Percentiles rank a stretch among this genome's conserved stretches.
Evolutionary conservation across 2,329 filamentous ascomycete genomes (phyloP).

Genomic region (Myriosclerotinia curreyana): DNA sequence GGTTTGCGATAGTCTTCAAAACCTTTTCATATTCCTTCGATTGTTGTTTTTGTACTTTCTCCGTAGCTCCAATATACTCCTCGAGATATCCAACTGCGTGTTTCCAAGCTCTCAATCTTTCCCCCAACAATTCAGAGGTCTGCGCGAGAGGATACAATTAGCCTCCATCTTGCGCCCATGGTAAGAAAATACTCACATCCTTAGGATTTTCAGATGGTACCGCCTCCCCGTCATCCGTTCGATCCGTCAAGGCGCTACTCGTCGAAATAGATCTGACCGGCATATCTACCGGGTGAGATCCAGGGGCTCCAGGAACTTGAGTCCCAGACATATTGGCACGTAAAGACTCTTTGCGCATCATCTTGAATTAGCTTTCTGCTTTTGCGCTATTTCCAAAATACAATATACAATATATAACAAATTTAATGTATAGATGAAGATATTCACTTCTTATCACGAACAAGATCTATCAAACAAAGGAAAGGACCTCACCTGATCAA

Average conservation of each 20-base stretch:
- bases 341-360: constrained; percentile 31
- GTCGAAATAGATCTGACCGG: constrained; percentile 34
- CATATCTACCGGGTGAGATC: constrained; percentile 33
- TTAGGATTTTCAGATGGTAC: constrained; percentile 36
- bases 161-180: not conserved
- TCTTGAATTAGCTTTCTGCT: constrained; percentile 24
- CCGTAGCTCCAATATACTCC: constrained; percentile 80
- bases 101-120: constrained; percentile 93
- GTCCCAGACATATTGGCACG: constrained; percentile 31
- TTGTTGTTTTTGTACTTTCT: constrained; percentile 80
- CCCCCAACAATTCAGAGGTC: constrained; percentile 77
- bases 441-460: too few relatives aligned
- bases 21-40: constrained; percentile 95
- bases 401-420: not conserved
- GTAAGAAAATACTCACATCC: constrained; percentile 32
- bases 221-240: constrained; percentile 34
- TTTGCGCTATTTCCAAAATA: not conserved
- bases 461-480: too few relatives aligned
- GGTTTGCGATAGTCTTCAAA: constrained; percentile 85
- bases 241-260: constrained; percentile 31
- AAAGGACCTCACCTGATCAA: not conserved
- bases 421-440: not conserved
- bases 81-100: constrained; percentile 89
- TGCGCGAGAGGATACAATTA: constrained; percentile 39
- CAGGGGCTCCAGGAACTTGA: constrained; percentile 30